Conservation (phyloP, 108 stramenopile genomes). For the Fragilariopsis cylindrus region DNA sequence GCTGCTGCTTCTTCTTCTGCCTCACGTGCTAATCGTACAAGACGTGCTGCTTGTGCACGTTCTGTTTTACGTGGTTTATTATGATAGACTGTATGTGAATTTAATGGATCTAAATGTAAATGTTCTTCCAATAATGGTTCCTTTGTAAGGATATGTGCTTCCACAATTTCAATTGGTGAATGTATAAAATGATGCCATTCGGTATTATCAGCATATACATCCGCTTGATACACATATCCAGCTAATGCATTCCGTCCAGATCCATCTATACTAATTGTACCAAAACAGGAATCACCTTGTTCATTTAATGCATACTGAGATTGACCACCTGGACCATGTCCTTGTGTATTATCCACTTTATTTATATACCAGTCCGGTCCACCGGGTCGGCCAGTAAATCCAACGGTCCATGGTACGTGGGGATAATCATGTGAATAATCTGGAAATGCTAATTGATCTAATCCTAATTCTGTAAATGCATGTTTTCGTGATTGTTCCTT, state of each 20-base stretch:
- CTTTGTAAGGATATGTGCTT: conserved; percentile 45
- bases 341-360: conserved; percentile 75
- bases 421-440: conserved; percentile 76
- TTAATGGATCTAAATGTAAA: not conserved
- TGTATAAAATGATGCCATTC: conserved; percentile 42
- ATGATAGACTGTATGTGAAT: not conserved
- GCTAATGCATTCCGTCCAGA: not conserved
- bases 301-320: conserved; percentile 66
- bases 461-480: conserved; percentile 39
- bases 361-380: conserved; percentile 94
- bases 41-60: not conserved
- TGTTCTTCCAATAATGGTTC: conserved; percentile 18
- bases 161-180: conserved; percentile 36
- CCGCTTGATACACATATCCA: not conserved
- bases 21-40: not conserved
- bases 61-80: not conserved
- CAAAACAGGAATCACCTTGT: conserved; percentile 93
- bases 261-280: conserved; percentile 48
- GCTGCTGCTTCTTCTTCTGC: not conserved
- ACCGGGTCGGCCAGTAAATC: conserved; percentile 85
- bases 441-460: conserved; percentile 68
- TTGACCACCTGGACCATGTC: conserved; percentile 90
- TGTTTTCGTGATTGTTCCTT: conserved; percentile 24
- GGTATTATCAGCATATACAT: conserved; percentile 21
- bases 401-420: conserved; percentile 76